Conservation (phyloP, 2,329 filamentous ascomycete genomes). For the Huntiella decipiens region DNA sequence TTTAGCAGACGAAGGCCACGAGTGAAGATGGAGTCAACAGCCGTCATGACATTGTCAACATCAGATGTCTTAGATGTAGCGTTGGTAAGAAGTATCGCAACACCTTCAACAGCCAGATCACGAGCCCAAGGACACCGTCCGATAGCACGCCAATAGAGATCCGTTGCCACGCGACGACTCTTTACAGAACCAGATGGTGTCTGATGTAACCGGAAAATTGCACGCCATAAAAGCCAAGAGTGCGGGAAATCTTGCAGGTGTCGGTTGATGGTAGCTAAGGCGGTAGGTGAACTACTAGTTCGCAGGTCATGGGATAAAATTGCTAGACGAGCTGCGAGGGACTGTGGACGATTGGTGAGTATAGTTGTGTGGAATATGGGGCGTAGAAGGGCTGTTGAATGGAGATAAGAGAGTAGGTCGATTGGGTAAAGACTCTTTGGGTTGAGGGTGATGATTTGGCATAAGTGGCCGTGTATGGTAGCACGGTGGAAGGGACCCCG, state of each 20-base stretch:
- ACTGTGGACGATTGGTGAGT: constrained; percentile 20
- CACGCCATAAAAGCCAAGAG: neutral
- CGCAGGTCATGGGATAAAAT: constrained; percentile 31
- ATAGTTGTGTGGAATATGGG: neutral
- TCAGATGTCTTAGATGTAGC: too few relatives aligned
- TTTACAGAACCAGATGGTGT: neutral
- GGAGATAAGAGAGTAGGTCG: constrained; percentile 52
- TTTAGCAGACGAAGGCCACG: too few relatives aligned
- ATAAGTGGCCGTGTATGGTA: constrained; percentile 42
- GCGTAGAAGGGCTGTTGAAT: constrained; percentile 51
- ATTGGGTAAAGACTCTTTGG: constrained; percentile 63
- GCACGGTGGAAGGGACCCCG: constrained; percentile 46
- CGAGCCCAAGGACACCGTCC: constrained; percentile 31
- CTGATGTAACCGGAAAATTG: neutral
- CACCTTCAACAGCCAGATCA: constrained; percentile 31
- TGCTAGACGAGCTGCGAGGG: constrained; percentile 26
- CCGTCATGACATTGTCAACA: too few relatives aligned
- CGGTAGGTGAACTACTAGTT: too few relatives aligned
- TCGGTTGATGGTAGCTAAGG: too few relatives aligned
- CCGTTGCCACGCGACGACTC: constrained; percentile 11
- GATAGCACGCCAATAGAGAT: constrained; percentile 29
- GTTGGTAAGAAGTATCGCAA: constrained; percentile 20
- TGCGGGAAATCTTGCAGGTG: neutral
- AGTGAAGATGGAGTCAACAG: too few relatives aligned
- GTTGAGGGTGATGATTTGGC: constrained; percentile 41